Conservation (phyloP, 768 basidiomycete species). For the Rhodotorula toruloides region DNA sequence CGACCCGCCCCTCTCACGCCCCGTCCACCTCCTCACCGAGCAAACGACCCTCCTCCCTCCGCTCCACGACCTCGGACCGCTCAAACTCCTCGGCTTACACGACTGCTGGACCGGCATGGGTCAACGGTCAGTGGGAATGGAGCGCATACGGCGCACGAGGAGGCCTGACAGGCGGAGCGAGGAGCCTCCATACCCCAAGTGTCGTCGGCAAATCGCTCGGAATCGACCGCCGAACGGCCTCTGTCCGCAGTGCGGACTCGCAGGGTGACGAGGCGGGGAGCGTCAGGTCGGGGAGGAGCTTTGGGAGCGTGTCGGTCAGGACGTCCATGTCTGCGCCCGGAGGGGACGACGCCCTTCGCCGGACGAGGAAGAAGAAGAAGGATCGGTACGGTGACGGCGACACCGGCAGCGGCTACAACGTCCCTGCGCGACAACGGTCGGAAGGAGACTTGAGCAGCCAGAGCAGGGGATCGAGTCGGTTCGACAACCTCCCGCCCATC, state of each 20-base stretch:
- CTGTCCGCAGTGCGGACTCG: not conserved
- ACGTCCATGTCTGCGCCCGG: not conserved
- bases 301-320: not conserved
- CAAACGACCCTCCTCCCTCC: constrained; percentile 10
- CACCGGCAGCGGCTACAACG: not conserved
- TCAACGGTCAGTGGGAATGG: constrained; percentile 30
- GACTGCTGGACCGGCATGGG: not conserved
- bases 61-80: constrained; percentile 1
- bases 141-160: constrained; percentile 17
- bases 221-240: not conserved
- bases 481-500: not conserved
- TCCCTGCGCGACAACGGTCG: not conserved
- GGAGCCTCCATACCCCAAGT: constrained; percentile 16
- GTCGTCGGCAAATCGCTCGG: constrained; percentile 18
- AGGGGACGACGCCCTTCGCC: not conserved
- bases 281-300: not conserved
- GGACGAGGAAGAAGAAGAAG: not conserved
- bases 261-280: constrained; percentile 11
- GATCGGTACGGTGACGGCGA: not conserved
- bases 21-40: not conserved
- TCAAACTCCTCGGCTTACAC: not conserved
- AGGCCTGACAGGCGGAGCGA: constrained; percentile 23
- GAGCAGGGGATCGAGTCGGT: not conserved
- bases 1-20: constrained; percentile 14
- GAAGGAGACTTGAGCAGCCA: not conserved